Evolutionary conservation across 371 early-diverging fungal species (phyloP), one percentile per base, ranked within the genome.

Genomic region (Paraphysoderma sedebokerense): DNA sequence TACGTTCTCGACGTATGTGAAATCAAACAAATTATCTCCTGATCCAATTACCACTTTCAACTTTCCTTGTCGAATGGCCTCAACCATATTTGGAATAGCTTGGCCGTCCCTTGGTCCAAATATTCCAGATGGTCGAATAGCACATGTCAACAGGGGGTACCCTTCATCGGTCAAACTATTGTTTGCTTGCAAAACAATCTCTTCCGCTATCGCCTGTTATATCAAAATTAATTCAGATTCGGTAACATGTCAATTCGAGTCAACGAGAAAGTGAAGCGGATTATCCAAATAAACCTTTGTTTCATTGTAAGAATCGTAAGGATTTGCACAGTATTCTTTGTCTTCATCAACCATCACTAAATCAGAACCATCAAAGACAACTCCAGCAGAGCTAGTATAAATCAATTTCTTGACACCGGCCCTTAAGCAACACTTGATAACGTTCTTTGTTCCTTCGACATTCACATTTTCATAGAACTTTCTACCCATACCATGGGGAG

Each of bases 101-200:
- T 89, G 92, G 46, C 76, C 67, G 58, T 93, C 95, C 15, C 89
- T 79, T 27, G 92, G 90, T 0, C 95, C 95, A 59, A 87, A 91
- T 49, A 93, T 88, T 4, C 87, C 92, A 22, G 86, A 82, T 2
- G 93, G 91, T 5, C 95, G 77, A 12, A 93, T 55, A 0, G 84
- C 70, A 35, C 78, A 74, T 9, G 92, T 91, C 19, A 72, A 60
- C 40, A 92, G 62, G 0, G 29, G 38, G 34, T 38, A 12, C 33
- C 62, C 62, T 49, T 65, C 46, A 22, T 74, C 74, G 5, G 42
- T 42, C 19, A 31, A 31, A 28, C 28, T 9, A 31, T 42, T 42
- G 57, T 89, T 87, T 44, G 86, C 76, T 31, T 67, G 72, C n/a
- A 91, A 58, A 11, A 88, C 77, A 50, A 85, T 63, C 55, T 72